A percentile compares a stretch with the other conserved stretches of the same genome.
These are phyloP conservation scores for Pittosporum tobira DNA, from an alignment of 129 eudicot genomes.

Conservation along the genomic window DNA sequence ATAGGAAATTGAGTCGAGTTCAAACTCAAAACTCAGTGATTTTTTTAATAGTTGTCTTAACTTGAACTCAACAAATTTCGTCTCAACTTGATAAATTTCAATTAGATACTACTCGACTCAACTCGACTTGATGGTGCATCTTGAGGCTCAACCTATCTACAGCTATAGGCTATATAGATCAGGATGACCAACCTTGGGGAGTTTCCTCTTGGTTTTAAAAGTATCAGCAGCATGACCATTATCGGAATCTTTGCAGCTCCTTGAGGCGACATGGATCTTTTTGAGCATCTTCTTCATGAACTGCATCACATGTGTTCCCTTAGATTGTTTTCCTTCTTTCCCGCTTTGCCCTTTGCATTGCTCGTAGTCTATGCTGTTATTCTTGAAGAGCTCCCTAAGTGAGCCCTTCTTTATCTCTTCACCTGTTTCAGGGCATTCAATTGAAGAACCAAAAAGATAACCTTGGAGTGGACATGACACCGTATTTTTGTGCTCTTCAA, in stretches of 20 bases:
- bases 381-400: conserved; percentile 31
- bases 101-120: too few species aligned
- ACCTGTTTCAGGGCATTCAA: conserved; percentile 28
- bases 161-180: background rate
- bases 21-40: too few species aligned
- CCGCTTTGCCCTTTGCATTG: conserved; percentile 11
- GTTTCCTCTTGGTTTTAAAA: conserved; percentile 32
- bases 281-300: conserved; percentile 56
- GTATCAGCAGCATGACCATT: conserved; percentile 20
- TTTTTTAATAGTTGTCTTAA: too few species aligned
- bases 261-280: conserved; percentile 31
- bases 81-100: too few species aligned
- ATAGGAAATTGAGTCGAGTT: too few species aligned
- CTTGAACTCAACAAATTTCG: too few species aligned
- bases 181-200: conserved; percentile 50
- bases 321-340: conserved; percentile 14
- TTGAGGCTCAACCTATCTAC: background rate
- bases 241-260: conserved; percentile 22
- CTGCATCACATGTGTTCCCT: conserved; percentile 16
- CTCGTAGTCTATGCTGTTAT: conserved; percentile 11
- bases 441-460: conserved; percentile 37
- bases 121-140: too few species aligned
- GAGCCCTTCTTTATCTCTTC: conserved; percentile 23
- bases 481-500: conserved; percentile 22
- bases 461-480: conserved; percentile 45